Conservation (phyloP, 2,329 filamentous ascomycete genomes). For the Penicillium sp. region DNA sequence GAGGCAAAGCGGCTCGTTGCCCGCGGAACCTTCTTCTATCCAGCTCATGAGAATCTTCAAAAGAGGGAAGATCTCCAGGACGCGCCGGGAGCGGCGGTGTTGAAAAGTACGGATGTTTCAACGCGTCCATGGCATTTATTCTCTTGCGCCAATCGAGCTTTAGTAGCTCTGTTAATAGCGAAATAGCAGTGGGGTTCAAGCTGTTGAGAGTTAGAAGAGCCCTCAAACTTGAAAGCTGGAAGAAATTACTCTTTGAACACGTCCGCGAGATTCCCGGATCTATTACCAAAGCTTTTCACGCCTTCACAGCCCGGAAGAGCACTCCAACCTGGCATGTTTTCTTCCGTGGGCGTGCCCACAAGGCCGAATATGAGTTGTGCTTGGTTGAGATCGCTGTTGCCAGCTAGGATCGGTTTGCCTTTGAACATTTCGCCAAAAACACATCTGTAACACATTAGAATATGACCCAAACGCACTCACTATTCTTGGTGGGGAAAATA, state of each 20-base stretch:
- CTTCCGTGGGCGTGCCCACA: constrained; percentile 85
- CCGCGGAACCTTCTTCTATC: constrained; percentile 90
- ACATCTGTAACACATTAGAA: constrained; percentile 63
- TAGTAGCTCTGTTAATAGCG: constrained; percentile 79
- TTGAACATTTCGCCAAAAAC: constrained; percentile 98
- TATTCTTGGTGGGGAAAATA: constrained; percentile 45
- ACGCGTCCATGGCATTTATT: constrained; percentile 90
- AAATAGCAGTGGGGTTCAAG: constrained; percentile 73
- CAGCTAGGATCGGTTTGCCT: constrained; percentile 88
- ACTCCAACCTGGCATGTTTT: constrained; percentile 92
- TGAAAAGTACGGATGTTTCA: constrained; percentile 91
- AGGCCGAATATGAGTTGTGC: constrained; percentile 93
- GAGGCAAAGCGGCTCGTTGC: constrained; percentile 80
- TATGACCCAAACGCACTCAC: background rate
- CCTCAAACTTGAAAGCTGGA: background rate
- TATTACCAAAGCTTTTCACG: constrained; percentile 65
- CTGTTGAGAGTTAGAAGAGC: constrained; percentile 44
- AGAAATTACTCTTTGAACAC: constrained; percentile 73
- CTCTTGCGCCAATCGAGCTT: constrained; percentile 87
- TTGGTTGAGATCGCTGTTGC: constrained; percentile 87
- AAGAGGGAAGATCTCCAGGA: constrained; percentile 85
- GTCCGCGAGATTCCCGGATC: constrained; percentile 68
- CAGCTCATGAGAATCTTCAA: constrained; percentile 96
- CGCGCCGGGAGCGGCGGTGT: constrained; percentile 76
- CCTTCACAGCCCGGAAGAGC: constrained; percentile 80